Base-by-base conservation (phyloP, 148 eudicot genomes). In the Vaccinium corymbosum region DNA sequence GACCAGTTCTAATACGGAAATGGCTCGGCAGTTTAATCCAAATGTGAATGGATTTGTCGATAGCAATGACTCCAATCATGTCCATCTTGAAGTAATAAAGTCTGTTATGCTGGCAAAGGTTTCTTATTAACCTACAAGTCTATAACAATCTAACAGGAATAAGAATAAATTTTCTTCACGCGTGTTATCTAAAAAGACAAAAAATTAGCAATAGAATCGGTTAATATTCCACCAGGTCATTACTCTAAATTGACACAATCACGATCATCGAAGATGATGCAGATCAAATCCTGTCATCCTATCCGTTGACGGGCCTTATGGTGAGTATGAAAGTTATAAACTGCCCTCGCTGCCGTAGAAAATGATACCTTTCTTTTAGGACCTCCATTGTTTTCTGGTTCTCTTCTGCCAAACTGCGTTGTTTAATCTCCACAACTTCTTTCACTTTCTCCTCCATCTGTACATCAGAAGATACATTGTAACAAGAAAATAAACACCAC, bases 401-500 rank as follows among this genome's bases (percentile, higher is more conserved):
- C 90, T 97, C 99, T 84, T 97, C 99, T 56, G 99, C 99, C 90
- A 97, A 92, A 92, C 94, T 94, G 52, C 99, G 97, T 87, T 97
- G 99, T 89, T 97, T 97, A 55, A 97, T 97, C 89, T 97, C 99
- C 86, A 97, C 99, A 78, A 94, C 87, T 88, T 97, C 99, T 86
- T 94, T 97, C 80, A 97, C 98, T 86, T 97, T 97, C 88, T 97
- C 99, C 88, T 97, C 99, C 98, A 94, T 97, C 99, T 97, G 85
- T 83, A 80, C 7, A 83, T 38, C 53, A 84, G 48, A 64, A 35
- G 50, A 6, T 53, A 15, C 76, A 81, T 19, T 0, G 49, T 29
- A 68, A 79, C 62, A 87, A 52, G 11, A 71, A 53, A 10, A 13
- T 51, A 53, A 64, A 42, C 7, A 57, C 10, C 48, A 46, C 15